These are phyloP conservation scores for Coniella vitis DNA, from an alignment of 2,329 filamentous ascomycete genomes.

Conservation along the genomic window DNA sequence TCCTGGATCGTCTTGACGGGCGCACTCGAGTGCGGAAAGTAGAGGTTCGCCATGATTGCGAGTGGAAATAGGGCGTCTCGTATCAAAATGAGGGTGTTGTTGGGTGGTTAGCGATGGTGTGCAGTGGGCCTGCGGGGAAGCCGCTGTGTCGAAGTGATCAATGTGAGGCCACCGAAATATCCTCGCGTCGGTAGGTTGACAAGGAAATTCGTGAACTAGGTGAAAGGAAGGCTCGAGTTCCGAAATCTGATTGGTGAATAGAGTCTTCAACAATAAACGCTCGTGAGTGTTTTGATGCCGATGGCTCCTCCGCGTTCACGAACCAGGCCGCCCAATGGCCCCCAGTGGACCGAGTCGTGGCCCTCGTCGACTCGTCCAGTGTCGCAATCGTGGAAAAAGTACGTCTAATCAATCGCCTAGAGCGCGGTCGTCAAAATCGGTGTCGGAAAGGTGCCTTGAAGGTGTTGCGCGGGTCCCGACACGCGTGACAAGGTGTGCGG, in stretches of 20 bases:
- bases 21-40: slow-evolving; percentile 86
- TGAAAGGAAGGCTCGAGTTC: slow-evolving; percentile 10
- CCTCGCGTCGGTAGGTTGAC: slow-evolving; percentile 1
- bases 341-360: slow-evolving; percentile 27
- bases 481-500: slow-evolving; percentile 39
- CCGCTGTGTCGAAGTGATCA: slow-evolving; percentile 5
- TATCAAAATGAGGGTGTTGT: neutral
- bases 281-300: slow-evolving; percentile 12
- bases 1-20: slow-evolving; percentile 96
- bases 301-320: slow-evolving; percentile 19
- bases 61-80: slow-evolving; percentile 24
- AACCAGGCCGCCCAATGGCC: slow-evolving; percentile 32
- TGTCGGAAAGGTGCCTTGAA: slow-evolving; percentile 27
- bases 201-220: neutral
- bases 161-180: neutral
- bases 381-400: slow-evolving; percentile 36
- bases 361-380: slow-evolving; percentile 30
- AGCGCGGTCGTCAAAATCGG: slow-evolving; percentile 27
- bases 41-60: slow-evolving; percentile 80
- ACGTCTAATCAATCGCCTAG: slow-evolving; percentile 28
- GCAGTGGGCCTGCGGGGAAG: slow-evolving; percentile 1
- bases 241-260: neutral
- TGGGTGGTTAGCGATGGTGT: slow-evolving; percentile 13
- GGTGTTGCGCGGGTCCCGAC: slow-evolving; percentile 40
- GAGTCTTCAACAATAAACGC: slow-evolving; percentile 3